These are phyloP conservation scores for Apiotrichum mycotoxinovorans DNA, from an alignment of 1,284 basidiomycete species.

Conservation along the genomic window DNA sequence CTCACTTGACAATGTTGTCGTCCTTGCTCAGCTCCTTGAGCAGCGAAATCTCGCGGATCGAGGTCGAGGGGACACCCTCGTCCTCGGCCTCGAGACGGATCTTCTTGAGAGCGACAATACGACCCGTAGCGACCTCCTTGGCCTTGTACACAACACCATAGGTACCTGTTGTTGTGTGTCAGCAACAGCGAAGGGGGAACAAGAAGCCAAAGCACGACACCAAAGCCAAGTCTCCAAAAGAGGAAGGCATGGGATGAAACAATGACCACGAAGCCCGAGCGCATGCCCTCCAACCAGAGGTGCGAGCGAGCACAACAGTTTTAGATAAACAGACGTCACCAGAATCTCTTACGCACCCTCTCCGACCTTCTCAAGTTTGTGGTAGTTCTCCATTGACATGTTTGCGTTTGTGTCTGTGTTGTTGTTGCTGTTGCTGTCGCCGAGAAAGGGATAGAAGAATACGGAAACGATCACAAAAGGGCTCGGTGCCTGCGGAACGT, in stretches of 20 bases:
- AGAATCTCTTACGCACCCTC: conserved; percentile 45
- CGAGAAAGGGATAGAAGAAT: background rate
- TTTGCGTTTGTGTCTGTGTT: background rate
- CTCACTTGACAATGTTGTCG: conserved; percentile 79
- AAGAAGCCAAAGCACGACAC: background rate
- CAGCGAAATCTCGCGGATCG: conserved; percentile 94
- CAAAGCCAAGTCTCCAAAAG: background rate
- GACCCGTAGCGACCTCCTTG: conserved; percentile 67
- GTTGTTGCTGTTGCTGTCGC: background rate
- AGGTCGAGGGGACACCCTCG: conserved; percentile 92
- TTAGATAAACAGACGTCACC: background rate
- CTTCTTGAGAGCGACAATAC: conserved; percentile 93
- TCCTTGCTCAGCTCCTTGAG: conserved; percentile 89
- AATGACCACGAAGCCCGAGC: background rate
- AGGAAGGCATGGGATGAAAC: background rate
- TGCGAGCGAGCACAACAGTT: background rate
- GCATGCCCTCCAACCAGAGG: background rate
- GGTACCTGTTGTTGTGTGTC: conserved; percentile 63
- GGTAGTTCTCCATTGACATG: conserved; percentile 52
- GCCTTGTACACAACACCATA: conserved; percentile 99
- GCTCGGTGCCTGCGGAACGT: too few relatives aligned
- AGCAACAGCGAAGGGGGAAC: background rate
- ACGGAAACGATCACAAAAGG: too few relatives aligned
- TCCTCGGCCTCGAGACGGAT: conserved; percentile 94
- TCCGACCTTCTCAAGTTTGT: conserved; percentile 78